These are phyloP conservation scores for Hordeum vulgare DNA, from an alignment of 176 grass and related monocot species.

Conservation along the genomic window MorexV3_pseudomolecules_assembly NC_058519.1:456664545-456665044, in stretches of 20 bases:
- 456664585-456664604: slow-evolving; percentile 35
- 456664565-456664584: too few relatives aligned
- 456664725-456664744: slow-evolving; percentile 60
- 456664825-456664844: not conserved
- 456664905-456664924: not conserved
- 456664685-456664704: slow-evolving; percentile 90
- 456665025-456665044: not conserved
- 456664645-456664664: slow-evolving; percentile 78
- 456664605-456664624: slow-evolving; percentile 70
- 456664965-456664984: not conserved
- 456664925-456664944: not conserved
- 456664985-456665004: not conserved
- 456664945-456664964: not conserved
- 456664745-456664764: slow-evolving; percentile 50
- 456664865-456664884: not conserved
- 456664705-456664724: slow-evolving; percentile 84
- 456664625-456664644: slow-evolving; percentile 83
- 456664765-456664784: not conserved
- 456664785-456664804: not conserved
- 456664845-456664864: not conserved
- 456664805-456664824: too few relatives aligned
- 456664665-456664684: slow-evolving; percentile 62
- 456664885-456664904: not conserved
- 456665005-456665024: not conserved
- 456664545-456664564: too few relatives aligned